These are phyloP conservation scores for Cephaloascus albidus DNA, from an alignment of 805 yeast genomes.

Conservation along the genomic window DNA sequence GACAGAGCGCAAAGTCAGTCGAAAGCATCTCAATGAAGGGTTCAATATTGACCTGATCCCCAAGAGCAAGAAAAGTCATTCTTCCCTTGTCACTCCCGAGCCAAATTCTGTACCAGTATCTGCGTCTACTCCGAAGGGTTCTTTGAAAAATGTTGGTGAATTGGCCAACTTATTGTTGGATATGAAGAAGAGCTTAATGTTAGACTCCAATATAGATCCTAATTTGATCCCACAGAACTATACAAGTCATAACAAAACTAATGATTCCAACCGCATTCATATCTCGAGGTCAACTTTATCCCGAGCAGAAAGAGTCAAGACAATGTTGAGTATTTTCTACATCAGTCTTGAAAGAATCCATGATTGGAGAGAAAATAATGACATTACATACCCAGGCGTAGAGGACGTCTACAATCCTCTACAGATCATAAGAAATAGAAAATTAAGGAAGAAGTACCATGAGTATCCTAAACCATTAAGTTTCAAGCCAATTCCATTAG, in stretches of 20 bases:
- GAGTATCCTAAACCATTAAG: conserved; percentile 35
- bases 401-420: conserved; percentile 75
- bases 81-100: too few species aligned
- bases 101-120: too few species aligned
- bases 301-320: conserved; percentile 41
- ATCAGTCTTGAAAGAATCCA: conserved; percentile 33
- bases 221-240: conserved; percentile 4
- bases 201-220: conserved; percentile 31
- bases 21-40: conserved; percentile 1
- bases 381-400: conserved; percentile 32
- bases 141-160: conserved; percentile 22
- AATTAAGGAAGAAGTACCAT: conserved; percentile 40
- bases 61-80: background rate
- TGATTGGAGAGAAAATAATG: conserved; percentile 12
- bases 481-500: conserved; percentile 44
- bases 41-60: background rate
- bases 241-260: conserved; percentile 2
- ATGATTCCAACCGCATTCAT: conserved; percentile 2
- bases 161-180: conserved; percentile 30
- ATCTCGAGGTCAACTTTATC: conserved; percentile 26
- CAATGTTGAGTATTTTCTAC: conserved; percentile 41
- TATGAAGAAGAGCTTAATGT: conserved; percentile 29
- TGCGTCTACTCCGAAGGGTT: too few species aligned
- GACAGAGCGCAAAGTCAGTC: background rate
- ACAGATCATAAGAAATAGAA: conserved; percentile 71